A percentile compares a stretch with the other conserved stretches of the same genome.
phyloP scores from a whole-genome alignment of 2,329 filamentous ascomycete genomes.

The Ceratocystis ficicola region DNA sequence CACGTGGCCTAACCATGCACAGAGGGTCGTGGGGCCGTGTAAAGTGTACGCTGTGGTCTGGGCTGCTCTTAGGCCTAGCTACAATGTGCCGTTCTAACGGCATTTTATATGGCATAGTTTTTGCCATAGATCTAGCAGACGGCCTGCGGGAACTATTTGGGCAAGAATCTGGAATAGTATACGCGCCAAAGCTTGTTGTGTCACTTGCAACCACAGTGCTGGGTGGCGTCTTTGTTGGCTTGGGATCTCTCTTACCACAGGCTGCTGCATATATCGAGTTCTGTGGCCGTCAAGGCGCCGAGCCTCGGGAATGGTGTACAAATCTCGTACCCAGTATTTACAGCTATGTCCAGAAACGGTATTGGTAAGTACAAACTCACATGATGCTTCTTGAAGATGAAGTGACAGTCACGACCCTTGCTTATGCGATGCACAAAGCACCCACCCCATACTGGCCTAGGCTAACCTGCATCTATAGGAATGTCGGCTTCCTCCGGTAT shows the following conservation, averaged over 20 bases:
- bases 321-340: slow-evolving; percentile 73
- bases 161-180: background rate
- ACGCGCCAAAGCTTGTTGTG: slow-evolving; percentile 20
- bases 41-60: slow-evolving; percentile 46
- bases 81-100: slow-evolving; percentile 75
- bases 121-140: slow-evolving; percentile 45
- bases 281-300: slow-evolving; percentile 36
- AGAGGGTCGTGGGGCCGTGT: slow-evolving; percentile 25
- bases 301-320: slow-evolving; percentile 59
- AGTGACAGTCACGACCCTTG: background rate
- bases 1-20: slow-evolving; percentile 34
- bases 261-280: slow-evolving; percentile 60
- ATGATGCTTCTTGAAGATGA: background rate
- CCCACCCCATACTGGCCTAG: background rate
- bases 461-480: slow-evolving; percentile 42
- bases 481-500: slow-evolving; percentile 75
- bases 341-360: slow-evolving; percentile 73
- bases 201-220: slow-evolving; percentile 45
- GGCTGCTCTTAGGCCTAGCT: slow-evolving; percentile 57
- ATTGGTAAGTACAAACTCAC: slow-evolving; percentile 56
- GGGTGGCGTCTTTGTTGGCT: slow-evolving; percentile 54
- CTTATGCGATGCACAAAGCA: background rate
- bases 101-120: slow-evolving; percentile 64
- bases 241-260: slow-evolving; percentile 62
- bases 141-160: slow-evolving; percentile 23